These are phyloP conservation scores for Vanderwaltozyma tropicalis DNA, from an alignment of 805 yeast genomes.

Conservation along the genomic window DNA sequence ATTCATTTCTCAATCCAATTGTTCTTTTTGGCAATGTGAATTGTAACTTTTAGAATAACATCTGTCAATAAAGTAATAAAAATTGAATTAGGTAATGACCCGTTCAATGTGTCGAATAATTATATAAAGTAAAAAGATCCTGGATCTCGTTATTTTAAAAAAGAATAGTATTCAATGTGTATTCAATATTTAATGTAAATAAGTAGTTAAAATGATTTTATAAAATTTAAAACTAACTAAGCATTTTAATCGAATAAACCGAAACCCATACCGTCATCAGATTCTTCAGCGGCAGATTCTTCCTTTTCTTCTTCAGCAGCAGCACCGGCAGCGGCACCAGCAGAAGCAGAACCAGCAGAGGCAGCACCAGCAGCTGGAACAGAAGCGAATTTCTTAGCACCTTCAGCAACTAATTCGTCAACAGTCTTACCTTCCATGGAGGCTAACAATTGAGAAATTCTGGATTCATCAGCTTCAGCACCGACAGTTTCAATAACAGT, in stretches of 20 bases:
- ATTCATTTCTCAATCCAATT: no score
- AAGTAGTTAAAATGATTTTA: constrained; percentile 81
- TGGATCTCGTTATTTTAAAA: not conserved
- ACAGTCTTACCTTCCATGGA: constrained; percentile 64
- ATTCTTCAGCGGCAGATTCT: constrained; percentile 52
- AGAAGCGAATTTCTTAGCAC: constrained; percentile 70
- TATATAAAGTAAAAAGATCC: not conserved
- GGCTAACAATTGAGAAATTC: constrained; percentile 56
- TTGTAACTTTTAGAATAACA: no score
- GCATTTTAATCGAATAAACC: constrained; percentile 78
- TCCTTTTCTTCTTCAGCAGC: constrained; percentile 46
- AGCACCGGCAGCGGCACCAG: constrained; percentile 4
- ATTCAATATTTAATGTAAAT: constrained; percentile 20
- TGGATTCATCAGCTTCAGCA: constrained; percentile 70
- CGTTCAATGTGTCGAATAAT: not conserved
- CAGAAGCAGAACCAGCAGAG: constrained; percentile 3
- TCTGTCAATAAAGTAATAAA: no score
- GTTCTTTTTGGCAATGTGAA: no score
- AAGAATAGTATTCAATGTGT: not conserved
- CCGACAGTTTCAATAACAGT: constrained; percentile 65
- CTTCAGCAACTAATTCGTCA: constrained; percentile 67
- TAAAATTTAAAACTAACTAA: constrained; percentile 29
- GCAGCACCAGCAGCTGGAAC: constrained; percentile 63
- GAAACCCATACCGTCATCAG: constrained; percentile 86
- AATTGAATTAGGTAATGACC: not conserved